Base-by-base conservation (phyloP, 2,329 filamentous ascomycete genomes). In the Stachybotrys chlorohalonatus region DNA sequence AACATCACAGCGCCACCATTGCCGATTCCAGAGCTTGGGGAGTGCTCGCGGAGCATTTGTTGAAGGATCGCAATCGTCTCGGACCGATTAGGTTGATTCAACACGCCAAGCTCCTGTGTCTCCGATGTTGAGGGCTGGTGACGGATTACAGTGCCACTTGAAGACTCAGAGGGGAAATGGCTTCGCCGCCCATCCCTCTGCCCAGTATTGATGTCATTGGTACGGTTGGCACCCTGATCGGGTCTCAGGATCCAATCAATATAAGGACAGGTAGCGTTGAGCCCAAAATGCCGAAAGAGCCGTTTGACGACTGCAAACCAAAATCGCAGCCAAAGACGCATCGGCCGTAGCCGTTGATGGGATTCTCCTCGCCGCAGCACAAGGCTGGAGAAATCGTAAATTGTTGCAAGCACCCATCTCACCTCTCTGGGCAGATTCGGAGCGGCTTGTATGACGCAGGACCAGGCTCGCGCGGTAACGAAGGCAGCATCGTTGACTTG, bases 381-480 rank as follows among this genome's bases (percentile, higher is more conserved):
- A 30, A 66, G 59, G 54, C 54, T 63, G 52, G 64, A 55, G 17
- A 70, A 66, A 58, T 69, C 61, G 57, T 66, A 71, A 24, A 69
- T 56, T 48, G 52, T 62, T 31, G 66, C 60, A 30, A 69, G 63
- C 36, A 70, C 54, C 67, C 60, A 70, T 58, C 68, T 63, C 47
- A 70, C 53, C 36, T 65, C 60, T 49, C 59, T 66, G 15, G 66
- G 67, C 1, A 71, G 54, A 6, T 32, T 9, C 2, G 39, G 6
- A 1, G 31, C 16, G 6, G 60, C 56, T 52, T 71, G 68, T 2
- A 61, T 31, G 9, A 60, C 58, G 52, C 68, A 71, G 6, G 66
- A 64, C 68, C 68, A 71, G 6, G 55, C 50, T 15, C 68, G 62
- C 15, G 67, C 67, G 17, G 55, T 46, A 32, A 57, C 61, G 58